phyloP scores from a whole-genome alignment of 768 basidiomycete species.

The Leucosporidium creatinivorum region DNA sequence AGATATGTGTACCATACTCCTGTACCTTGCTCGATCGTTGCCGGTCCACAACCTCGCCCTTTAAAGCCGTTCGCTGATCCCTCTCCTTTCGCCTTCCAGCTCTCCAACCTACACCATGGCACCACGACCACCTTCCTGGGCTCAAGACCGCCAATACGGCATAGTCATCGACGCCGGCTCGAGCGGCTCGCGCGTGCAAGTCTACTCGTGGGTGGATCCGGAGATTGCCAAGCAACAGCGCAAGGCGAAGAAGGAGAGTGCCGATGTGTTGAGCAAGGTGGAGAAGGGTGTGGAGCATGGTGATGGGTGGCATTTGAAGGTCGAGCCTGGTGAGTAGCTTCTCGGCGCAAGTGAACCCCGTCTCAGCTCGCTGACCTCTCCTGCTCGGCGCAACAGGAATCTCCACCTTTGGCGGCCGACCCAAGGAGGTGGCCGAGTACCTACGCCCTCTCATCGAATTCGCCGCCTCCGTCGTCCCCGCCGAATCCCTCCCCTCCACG shows the following conservation, averaged over 20 bases:
- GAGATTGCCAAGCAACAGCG: slow-evolving; percentile 53
- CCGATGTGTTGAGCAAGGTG: slow-evolving; percentile 64
- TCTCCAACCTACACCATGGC: slow-evolving; percentile 2
- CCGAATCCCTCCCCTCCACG: slow-evolving; percentile 72
- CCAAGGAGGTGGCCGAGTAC: slow-evolving; percentile 64
- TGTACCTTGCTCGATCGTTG: too few species aligned
- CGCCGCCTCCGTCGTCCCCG: slow-evolving; percentile 74
- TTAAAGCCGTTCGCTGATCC: too few species aligned
- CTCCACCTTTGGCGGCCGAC: slow-evolving; percentile 67
- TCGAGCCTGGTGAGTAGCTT: slow-evolving; percentile 57
- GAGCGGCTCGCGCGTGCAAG: slow-evolving; percentile 84
- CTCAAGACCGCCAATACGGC: slow-evolving; percentile 61
- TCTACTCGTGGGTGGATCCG: slow-evolving; percentile 94
- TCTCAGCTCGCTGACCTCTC: background rate
- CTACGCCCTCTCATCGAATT: slow-evolving; percentile 74
- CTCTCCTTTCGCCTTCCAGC: too few species aligned
- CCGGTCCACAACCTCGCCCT: too few species aligned
- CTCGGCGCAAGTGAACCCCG: background rate
- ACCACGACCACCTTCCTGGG: slow-evolving; percentile 14
- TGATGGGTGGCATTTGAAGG: slow-evolving; percentile 81
- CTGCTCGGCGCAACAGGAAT: slow-evolving; percentile 53
- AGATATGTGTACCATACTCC: too few species aligned
- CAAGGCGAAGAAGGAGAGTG: slow-evolving; percentile 46
- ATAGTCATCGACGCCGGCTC: slow-evolving; percentile 98
- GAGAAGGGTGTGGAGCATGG: slow-evolving; percentile 80